These are phyloP conservation scores for Didymella lethalis DNA, from an alignment of 2,329 filamentous ascomycete genomes.

Conservation along the genomic window DNA sequence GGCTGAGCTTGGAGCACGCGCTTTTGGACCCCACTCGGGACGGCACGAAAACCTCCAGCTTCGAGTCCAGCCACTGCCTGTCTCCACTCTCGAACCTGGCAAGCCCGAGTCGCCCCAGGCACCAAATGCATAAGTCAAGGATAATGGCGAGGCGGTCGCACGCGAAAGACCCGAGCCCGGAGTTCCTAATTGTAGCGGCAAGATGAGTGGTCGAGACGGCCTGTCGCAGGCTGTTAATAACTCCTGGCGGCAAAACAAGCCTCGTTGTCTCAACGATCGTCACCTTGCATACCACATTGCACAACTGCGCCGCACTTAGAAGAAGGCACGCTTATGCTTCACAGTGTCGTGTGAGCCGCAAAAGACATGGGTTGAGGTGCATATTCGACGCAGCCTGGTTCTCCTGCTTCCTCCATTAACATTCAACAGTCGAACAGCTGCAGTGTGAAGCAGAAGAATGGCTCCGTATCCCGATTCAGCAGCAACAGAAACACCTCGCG, in stretches of 20 bases:
- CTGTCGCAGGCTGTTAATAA: conserved; percentile 21
- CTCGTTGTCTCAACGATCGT: conserved; percentile 22
- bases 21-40: conserved; percentile 13
- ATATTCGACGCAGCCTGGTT: conserved; percentile 1
- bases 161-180: conserved; percentile 11
- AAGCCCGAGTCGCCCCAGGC: conserved; percentile 10
- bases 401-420: neutral
- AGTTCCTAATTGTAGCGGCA: conserved; percentile 14
- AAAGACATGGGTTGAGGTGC: conserved; percentile 3
- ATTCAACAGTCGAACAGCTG: neutral
- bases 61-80: conserved; percentile 15
- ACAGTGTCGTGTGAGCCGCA: conserved; percentile 15
- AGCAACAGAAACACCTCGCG: conserved; percentile 1
- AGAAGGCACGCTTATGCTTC: conserved; percentile 11
- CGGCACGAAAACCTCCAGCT: conserved; percentile 9
- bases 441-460: conserved; percentile 10
- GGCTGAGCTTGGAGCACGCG: conserved; percentile 1
- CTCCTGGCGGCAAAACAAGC: conserved; percentile 25
- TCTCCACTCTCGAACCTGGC: conserved; percentile 10
- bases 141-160: conserved; percentile 12
- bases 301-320: conserved; percentile 23
- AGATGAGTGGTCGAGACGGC: conserved; percentile 14
- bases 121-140: conserved; percentile 8
- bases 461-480: conserved; percentile 16
- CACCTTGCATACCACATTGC: conserved; percentile 18